Evolutionary conservation across 2,329 filamentous ascomycete species (phyloP).

Genomic region (Nakataea oryzae): DNA sequence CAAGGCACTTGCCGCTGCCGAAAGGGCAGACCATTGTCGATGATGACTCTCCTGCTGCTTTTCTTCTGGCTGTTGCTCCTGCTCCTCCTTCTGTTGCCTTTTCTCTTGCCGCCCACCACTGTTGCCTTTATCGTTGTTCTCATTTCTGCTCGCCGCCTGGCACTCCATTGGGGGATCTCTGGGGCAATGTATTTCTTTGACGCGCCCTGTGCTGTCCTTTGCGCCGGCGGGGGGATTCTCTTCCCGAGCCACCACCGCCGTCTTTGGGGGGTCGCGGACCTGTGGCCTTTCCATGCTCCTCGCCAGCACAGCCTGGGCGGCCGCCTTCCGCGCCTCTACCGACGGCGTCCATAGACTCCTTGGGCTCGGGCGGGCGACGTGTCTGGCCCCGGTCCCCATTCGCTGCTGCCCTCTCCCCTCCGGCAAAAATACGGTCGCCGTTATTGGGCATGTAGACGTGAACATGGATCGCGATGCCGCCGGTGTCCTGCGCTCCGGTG

Average conservation of each 20-base stretch:
- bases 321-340: neutral
- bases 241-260: neutral
- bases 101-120: neutral
- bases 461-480: constrained; percentile 14
- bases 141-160: neutral
- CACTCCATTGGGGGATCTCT: neutral
- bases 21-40: neutral
- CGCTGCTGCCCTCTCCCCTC: neutral
- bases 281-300: neutral
- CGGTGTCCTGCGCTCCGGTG: neutral
- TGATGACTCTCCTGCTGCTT: neutral
- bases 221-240: neutral
- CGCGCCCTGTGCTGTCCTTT: constrained; percentile 15
- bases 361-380: too few species aligned
- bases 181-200: constrained; percentile 8
- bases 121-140: neutral
- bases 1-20: neutral
- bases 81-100: neutral
- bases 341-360: neutral
- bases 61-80: neutral
- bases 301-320: neutral
- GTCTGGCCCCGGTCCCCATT: neutral
- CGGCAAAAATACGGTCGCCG: neutral
- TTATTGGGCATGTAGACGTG: constrained; percentile 17
- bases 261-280: neutral